Percentiles rank a stretch among this genome's conserved stretches.
Evolutionary conservation across 768 basidiomycete genomes (phyloP).

Genomic region (Scleroderma bovista): DNA sequence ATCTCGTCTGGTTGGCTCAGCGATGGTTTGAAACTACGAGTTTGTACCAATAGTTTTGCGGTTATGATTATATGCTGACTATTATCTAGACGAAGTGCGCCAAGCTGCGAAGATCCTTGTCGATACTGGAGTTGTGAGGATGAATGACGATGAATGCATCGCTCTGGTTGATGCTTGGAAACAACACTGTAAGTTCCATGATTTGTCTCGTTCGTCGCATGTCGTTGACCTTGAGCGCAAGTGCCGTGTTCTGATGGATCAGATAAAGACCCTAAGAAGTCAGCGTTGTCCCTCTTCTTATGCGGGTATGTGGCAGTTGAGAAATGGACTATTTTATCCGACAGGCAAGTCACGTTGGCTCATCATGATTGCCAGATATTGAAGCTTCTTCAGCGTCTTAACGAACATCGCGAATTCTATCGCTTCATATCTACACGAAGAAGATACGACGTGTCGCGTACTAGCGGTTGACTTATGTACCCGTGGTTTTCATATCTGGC

Average conservation of each 20-base stretch:
- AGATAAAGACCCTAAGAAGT: conserved; percentile 49
- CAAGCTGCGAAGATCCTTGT: conserved; percentile 75
- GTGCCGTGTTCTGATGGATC: conserved; percentile 48
- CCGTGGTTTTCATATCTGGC: conserved; percentile 91
- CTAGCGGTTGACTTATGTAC: conserved; percentile 88
- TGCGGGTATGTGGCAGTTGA: conserved; percentile 81
- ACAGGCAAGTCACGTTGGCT: conserved; percentile 42
- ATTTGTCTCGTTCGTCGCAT: not conserved
- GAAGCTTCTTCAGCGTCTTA: conserved; percentile 48
- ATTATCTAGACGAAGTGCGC: conserved; percentile 58
- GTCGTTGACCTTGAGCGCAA: conserved; percentile 25
- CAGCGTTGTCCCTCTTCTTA: conserved; percentile 72
- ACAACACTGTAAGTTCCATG: conserved; percentile 45
- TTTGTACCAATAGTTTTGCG: conserved; percentile 23
- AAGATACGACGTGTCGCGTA: conserved; percentile 55
- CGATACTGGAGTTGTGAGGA: conserved; percentile 61
- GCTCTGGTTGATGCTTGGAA: conserved; percentile 58
- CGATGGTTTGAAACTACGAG: conserved; percentile 75
- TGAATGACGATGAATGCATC: conserved; percentile 64
- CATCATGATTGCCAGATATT: not conserved
- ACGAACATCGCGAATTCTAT: conserved; percentile 85
- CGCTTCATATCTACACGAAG: conserved; percentile 68
- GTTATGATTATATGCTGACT: conserved; percentile 6
- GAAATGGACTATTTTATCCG: conserved; percentile 69
- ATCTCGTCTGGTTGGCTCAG: conserved; percentile 63